Percentiles rank a stretch among this genome's conserved stretches.
phyloP scores from a whole-genome alignment of 1,284 basidiomycete species.

The Ceratobasidium sp. region DNA sequence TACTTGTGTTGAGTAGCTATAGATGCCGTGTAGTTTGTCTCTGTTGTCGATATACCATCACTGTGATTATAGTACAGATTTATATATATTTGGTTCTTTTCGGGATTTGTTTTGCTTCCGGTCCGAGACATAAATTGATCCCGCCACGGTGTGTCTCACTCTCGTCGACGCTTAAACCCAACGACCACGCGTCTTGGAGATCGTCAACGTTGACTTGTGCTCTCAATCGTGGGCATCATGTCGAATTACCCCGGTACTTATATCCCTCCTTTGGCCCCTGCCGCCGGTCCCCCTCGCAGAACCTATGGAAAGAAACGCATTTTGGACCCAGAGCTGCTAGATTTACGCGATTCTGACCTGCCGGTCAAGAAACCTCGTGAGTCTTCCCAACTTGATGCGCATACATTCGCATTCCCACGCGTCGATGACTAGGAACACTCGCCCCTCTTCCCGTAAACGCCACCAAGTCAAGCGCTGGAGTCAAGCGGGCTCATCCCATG shows the following conservation, averaged over 20 bases:
- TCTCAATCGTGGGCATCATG: not conserved
- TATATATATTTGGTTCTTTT: constrained; percentile 10
- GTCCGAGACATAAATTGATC: constrained; percentile 13
- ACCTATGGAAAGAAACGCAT: constrained; percentile 28
- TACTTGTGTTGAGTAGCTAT: constrained; percentile 29
- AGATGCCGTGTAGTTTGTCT: constrained; percentile 11
- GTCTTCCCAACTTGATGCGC: not conserved
- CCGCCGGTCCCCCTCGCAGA: not conserved
- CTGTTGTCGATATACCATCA: constrained; percentile 11
- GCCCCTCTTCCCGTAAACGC: not conserved
- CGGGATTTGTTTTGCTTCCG: constrained; percentile 38
- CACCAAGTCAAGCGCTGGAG: not conserved
- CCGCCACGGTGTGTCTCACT: not conserved
- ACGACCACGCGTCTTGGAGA: not conserved
- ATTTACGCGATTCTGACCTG: not conserved
- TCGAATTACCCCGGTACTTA: not conserved
- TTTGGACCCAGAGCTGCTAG: not conserved
- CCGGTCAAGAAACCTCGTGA: constrained; percentile 14
- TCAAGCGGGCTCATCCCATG: not conserved
- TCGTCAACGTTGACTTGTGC: not conserved
- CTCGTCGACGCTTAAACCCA: not conserved
- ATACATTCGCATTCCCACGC: constrained; percentile 19
- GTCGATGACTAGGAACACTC: constrained; percentile 1
- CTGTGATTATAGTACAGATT: constrained; percentile 4
- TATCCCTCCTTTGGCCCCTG: not conserved